These are phyloP conservation scores for Fusarium decemcellulare DNA, from an alignment of 2,329 filamentous ascomycete genomes.

Conservation along the genomic window DNA sequence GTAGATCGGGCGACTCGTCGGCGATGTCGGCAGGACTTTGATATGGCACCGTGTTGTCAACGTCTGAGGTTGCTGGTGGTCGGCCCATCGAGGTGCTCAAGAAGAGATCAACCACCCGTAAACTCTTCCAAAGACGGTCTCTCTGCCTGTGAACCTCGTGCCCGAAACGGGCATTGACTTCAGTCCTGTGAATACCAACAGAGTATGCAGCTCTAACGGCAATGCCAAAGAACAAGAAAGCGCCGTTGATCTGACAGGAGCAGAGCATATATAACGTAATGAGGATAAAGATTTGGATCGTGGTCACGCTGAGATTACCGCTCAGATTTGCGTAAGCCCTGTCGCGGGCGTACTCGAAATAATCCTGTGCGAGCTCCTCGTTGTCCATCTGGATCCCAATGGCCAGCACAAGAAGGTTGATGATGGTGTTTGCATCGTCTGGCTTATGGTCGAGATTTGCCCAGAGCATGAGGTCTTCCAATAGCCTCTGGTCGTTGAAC, in stretches of 20 bases:
- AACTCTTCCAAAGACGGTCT: constrained; percentile 68
- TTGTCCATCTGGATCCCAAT: constrained; percentile 62
- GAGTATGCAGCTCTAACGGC: constrained; percentile 67
- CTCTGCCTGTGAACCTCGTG: constrained; percentile 58
- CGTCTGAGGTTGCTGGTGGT: constrained; percentile 66
- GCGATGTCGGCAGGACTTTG: constrained; percentile 52
- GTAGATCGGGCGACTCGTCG: constrained; percentile 59
- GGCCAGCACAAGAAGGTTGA: constrained; percentile 65
- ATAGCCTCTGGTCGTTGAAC: constrained; percentile 59
- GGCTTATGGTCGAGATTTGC: constrained; percentile 50
- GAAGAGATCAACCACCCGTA: constrained; percentile 66
- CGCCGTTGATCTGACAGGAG: constrained; percentile 68
- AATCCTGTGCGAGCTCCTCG: constrained; percentile 58
- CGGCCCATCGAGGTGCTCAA: constrained; percentile 68
- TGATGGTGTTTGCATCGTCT: constrained; percentile 57
- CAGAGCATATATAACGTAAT: constrained; percentile 69
- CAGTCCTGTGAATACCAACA: constrained; percentile 66
- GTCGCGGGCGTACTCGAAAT: constrained; percentile 65
- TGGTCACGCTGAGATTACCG: constrained; percentile 63
- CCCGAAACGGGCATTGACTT: constrained; percentile 68
- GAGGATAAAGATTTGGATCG: constrained; percentile 65
- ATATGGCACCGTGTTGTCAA: constrained; percentile 68
- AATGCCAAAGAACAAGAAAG: constrained; percentile 68
- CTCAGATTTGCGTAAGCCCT: constrained; percentile 61
- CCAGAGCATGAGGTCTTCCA: constrained; percentile 60